phyloP scores from a whole-genome alignment of 2,329 filamentous ascomycete species.

The Aquanectria penicillioides region DNA sequence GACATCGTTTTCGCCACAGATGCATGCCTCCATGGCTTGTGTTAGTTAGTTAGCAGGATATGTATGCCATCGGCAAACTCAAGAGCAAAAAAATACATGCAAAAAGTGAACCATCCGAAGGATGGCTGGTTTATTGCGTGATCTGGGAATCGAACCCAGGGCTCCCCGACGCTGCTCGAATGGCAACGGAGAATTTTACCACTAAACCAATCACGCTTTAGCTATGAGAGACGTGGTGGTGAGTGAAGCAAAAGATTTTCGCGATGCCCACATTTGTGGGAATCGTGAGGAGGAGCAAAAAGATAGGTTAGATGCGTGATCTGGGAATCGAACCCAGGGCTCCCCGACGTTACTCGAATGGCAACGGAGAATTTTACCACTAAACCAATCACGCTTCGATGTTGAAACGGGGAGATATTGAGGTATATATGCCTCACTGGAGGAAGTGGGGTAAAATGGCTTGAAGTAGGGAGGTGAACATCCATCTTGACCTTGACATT shows the following conservation, averaged over 20 bases:
- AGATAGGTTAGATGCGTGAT: conserved; percentile 12
- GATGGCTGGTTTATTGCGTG: background rate
- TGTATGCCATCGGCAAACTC: no score
- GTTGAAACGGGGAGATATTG: background rate
- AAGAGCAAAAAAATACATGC: background rate
- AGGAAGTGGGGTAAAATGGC: no score
- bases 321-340: conserved; percentile 22
- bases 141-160: conserved; percentile 18
- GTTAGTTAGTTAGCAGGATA: background rate
- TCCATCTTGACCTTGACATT: no score
- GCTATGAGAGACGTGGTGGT: background rate
- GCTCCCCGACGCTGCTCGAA: conserved; percentile 11
- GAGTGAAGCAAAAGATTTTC: background rate
- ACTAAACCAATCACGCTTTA: conserved; percentile 15
- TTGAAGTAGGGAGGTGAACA: no score
- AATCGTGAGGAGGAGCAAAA: background rate
- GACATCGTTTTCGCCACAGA: background rate
- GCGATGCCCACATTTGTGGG: background rate
- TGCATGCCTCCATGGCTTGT: background rate
- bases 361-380: conserved; percentile 23
- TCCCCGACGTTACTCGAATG: conserved; percentile 18
- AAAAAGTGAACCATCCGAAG: background rate
- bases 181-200: conserved; percentile 19
- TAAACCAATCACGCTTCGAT: conserved; percentile 14
- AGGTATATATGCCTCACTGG: no score